A percentile compares a stretch with the other conserved stretches of the same genome.
These are phyloP conservation scores for Pecoramyces ruminantium DNA, from an alignment of 192 early-diverging fungal genomes.

Conservation along the genomic window DNA sequence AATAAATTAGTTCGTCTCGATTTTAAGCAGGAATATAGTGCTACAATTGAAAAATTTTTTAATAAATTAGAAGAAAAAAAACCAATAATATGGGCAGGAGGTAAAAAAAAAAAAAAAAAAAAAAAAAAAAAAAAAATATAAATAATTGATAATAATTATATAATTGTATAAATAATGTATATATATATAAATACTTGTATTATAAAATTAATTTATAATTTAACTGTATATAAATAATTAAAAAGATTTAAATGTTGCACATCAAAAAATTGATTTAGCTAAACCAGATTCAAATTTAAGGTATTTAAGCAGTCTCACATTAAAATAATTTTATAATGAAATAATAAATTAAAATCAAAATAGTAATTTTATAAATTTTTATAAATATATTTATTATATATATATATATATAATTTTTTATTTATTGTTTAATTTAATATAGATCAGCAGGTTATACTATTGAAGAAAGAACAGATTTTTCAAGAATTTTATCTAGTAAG, in stretches of 20 bases:
- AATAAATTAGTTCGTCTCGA: conserved; percentile 49
- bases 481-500: conserved; percentile 1
- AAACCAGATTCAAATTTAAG: conserved; percentile 53
- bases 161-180: too few species aligned
- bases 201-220: too few species aligned
- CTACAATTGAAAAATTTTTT: conserved; percentile 45
- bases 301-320: too few species aligned
- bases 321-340: too few species aligned
- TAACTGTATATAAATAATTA: too few species aligned
- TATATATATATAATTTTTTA: too few species aligned
- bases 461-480: conserved; percentile 41
- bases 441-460: conserved; percentile 66
- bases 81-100: conserved; percentile 60
- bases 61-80: conserved; percentile 44
- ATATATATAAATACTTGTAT: too few species aligned
- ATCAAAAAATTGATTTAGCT: conserved; percentile 54
- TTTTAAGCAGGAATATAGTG: conserved; percentile 44
- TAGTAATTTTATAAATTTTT: too few species aligned
- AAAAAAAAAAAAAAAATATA: too few species aligned
- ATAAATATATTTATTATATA: too few species aligned
- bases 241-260: conserved; percentile 71
- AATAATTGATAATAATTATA: too few species aligned
- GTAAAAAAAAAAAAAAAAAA: conserved; percentile 6
- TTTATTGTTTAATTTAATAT: background rate
- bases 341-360: too few species aligned